These are phyloP conservation scores for Ophiosphaerella narmari DNA, from an alignment of 2,329 filamentous ascomycete genomes.

Conservation along the genomic window DNA sequence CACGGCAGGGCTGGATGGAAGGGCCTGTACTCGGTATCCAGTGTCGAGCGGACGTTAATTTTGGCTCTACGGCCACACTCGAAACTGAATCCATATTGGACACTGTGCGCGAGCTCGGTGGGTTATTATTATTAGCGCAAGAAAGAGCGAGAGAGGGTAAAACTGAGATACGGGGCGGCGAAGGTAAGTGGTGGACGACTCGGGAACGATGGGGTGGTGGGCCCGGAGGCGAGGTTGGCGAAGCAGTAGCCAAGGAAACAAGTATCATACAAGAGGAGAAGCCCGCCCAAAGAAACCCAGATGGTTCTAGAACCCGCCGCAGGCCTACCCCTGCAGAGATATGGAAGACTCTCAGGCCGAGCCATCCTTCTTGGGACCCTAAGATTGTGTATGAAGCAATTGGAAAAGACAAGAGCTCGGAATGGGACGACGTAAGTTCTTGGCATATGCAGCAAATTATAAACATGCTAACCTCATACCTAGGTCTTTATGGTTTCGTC, in stretches of 20 bases:
- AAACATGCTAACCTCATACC: constrained; percentile 12
- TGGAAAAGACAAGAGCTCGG: constrained; percentile 54
- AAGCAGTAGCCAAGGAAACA: constrained; percentile 33
- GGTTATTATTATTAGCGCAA: constrained; percentile 62
- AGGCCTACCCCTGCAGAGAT: constrained; percentile 54
- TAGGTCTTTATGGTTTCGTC: constrained; percentile 67
- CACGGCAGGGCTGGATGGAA: constrained; percentile 60
- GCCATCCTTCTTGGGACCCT: constrained; percentile 60
- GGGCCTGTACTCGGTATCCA: constrained; percentile 63
- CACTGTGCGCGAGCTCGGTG: constrained; percentile 61
- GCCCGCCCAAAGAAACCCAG: constrained; percentile 23
- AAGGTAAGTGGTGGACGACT: constrained; percentile 65
- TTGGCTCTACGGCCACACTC: constrained; percentile 47
- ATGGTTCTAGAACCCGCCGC: constrained; percentile 41
- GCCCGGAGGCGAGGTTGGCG: constrained; percentile 51
- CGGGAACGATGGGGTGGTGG: constrained; percentile 62
- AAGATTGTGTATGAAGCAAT: constrained; percentile 61
- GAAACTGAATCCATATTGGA: constrained; percentile 52
- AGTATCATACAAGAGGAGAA: constrained; percentile 45
- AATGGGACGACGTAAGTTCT: constrained; percentile 59
- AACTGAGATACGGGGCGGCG: constrained; percentile 55
- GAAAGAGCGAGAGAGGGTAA: constrained; percentile 63
- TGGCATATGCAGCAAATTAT: background rate
- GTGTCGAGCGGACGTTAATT: constrained; percentile 59
- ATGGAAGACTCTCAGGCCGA: constrained; percentile 59